A percentile compares a stretch with the other conserved stretches of the same genome.
phyloP scores from a whole-genome alignment of 306 rosid genomes.

The Cyamopsis tetragonoloba region DNA sequence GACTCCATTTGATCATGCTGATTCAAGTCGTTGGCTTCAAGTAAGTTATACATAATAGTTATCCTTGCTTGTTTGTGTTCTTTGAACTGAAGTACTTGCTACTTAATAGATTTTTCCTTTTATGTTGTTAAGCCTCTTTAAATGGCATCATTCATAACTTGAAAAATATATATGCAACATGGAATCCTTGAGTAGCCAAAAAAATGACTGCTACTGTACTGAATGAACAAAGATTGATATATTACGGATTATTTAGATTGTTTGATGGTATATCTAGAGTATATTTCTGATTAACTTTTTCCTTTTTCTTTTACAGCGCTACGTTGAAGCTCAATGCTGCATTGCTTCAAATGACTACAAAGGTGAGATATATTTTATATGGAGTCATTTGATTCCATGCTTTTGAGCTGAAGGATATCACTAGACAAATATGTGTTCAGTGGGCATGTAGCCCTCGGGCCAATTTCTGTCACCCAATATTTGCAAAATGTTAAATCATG shows the following conservation, averaged over 20 bases:
- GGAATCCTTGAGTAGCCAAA: constrained; percentile 15
- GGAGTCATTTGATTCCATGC: constrained; percentile 3
- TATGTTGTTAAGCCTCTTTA: not conserved
- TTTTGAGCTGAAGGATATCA: constrained; percentile 11
- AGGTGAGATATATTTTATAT: constrained; percentile 50
- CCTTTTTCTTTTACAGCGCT: constrained; percentile 56
- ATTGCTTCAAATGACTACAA: constrained; percentile 87
- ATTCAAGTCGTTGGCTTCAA: constrained; percentile 92
- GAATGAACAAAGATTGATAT: constrained; percentile 9
- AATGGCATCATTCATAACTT: not conserved
- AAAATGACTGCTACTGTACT: not conserved
- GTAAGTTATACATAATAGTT: constrained; percentile 56
- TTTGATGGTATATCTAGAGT: constrained; percentile 8
- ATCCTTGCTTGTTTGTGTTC: not conserved
- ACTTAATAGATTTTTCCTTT: constrained; percentile 1
- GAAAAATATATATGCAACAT: not conserved
- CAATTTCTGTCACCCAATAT: not conserved
- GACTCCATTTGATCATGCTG: constrained; percentile 75
- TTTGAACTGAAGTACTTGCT: not conserved
- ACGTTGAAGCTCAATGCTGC: constrained; percentile 96
- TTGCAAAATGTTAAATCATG: not conserved
- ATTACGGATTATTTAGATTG: constrained; percentile 9
- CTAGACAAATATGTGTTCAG: constrained; percentile 9
- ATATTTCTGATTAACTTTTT: constrained; percentile 7
- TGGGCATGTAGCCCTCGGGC: not conserved